Evolutionary conservation across 2,329 filamentous ascomycete genomes (phyloP).

Genomic region (Blastomyces parvus): DNA sequence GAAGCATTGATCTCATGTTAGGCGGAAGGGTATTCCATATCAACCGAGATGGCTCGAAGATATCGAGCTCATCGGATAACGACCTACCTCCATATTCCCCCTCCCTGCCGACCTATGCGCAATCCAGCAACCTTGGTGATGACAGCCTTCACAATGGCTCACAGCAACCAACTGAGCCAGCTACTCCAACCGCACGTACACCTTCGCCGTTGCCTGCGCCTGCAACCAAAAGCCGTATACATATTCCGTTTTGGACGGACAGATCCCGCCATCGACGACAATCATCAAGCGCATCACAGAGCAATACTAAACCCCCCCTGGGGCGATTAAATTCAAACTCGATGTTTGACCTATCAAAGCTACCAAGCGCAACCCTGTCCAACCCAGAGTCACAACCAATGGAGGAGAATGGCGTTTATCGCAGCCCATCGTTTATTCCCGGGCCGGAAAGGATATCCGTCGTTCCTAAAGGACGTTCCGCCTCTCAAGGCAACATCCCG

Average conservation of each 20-base stretch:
- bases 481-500: constrained; percentile 16
- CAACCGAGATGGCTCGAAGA: constrained; percentile 24
- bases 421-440: constrained; percentile 15
- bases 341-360: constrained; percentile 6
- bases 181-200: not conserved
- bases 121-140: not conserved
- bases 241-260: constrained; percentile 2
- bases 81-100: constrained; percentile 18
- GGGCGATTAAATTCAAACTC: constrained; percentile 4
- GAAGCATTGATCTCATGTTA: constrained; percentile 24
- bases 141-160: not conserved
- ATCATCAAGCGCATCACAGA: not conserved
- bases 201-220: not conserved
- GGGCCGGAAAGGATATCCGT: constrained; percentile 16
- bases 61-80: constrained; percentile 17
- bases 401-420: constrained; percentile 3
- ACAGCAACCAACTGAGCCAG: not conserved
- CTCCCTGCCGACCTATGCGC: constrained; percentile 5
- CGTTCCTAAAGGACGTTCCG: constrained; percentile 14
- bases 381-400: not conserved
- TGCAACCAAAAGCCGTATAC: constrained; percentile 6
- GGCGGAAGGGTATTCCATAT: constrained; percentile 24
- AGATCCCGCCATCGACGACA: not conserved
- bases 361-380: constrained; percentile 1
- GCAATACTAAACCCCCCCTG: not conserved